These are phyloP conservation scores for Phytopythium chamaehyphon DNA, from an alignment of 352 stramenopile genomes.

Conservation along the genomic window DNA sequence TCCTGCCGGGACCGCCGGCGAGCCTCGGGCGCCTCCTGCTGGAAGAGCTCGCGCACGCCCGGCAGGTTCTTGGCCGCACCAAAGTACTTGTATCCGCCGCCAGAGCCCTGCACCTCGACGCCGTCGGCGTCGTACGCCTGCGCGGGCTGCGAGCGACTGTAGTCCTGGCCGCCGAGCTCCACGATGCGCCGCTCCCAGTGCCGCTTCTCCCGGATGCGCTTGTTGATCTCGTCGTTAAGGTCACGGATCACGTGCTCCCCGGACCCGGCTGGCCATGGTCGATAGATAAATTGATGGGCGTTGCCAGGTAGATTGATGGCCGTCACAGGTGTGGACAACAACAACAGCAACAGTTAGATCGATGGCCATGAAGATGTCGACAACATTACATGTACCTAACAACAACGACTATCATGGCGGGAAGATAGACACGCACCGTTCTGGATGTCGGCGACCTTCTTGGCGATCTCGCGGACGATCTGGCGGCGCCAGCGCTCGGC, in stretches of 20 bases:
- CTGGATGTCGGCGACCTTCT: conserved; percentile 96
- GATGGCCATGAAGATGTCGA: too few relatives aligned
- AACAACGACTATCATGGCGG: background rate
- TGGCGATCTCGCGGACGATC: conserved; percentile 94
- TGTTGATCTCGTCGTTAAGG: conserved; percentile 99
- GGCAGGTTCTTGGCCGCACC: conserved; percentile 95
- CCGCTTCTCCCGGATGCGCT: conserved; percentile 92
- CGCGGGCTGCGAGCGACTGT: conserved; percentile 65
- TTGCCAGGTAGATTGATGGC: too few relatives aligned
- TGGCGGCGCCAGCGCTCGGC: conserved; percentile 91
- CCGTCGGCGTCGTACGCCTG: conserved; percentile 79
- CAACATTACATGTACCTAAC: background rate
- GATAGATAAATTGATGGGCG: too few relatives aligned
- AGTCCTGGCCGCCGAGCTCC: conserved; percentile 90
- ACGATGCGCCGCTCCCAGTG: conserved; percentile 87
- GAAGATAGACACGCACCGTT: conserved; percentile 61
- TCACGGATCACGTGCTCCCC: conserved; percentile 96
- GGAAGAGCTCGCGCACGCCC: conserved; percentile 94
- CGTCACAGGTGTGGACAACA: too few relatives aligned
- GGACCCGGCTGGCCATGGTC: conserved; percentile 58
- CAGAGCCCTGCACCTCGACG: conserved; percentile 47
- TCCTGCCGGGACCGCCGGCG: conserved; percentile 66
- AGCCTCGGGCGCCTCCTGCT: conserved; percentile 65
- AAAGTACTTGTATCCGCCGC: conserved; percentile 95
- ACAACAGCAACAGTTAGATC: too few relatives aligned